Evolutionary conservation across 768 basidiomycete genomes (phyloP).

Genomic region (Amanita exitialis): DNA sequence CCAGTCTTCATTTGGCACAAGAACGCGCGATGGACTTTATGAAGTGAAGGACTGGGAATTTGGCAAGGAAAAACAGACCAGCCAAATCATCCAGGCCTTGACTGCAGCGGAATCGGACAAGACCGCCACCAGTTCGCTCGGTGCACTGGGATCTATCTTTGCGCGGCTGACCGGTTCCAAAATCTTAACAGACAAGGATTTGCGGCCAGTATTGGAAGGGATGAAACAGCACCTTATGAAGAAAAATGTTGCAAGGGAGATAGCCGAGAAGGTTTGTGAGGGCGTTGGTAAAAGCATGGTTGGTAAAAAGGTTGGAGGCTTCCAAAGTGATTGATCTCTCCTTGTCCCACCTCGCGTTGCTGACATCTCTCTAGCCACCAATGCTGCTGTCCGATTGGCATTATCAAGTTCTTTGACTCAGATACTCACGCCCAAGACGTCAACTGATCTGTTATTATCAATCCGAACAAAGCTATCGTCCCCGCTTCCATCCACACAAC

Average conservation of each 20-base stretch:
- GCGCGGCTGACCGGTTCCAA: constrained; percentile 82
- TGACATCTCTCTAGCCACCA: constrained; percentile 49
- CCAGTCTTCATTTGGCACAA: constrained; percentile 63
- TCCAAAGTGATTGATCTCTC: constrained; percentile 50
- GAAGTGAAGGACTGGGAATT: constrained; percentile 80
- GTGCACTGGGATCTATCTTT: constrained; percentile 70
- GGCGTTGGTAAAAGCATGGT: constrained; percentile 84
- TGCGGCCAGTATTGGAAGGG: constrained; percentile 79
- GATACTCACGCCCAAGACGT: constrained; percentile 93
- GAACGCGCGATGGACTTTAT: constrained; percentile 60
- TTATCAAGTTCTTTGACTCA: constrained; percentile 83
- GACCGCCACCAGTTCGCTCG: constrained; percentile 33
- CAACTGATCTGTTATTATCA: constrained; percentile 90
- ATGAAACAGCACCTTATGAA: constrained; percentile 99
- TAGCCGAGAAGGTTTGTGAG: constrained; percentile 90
- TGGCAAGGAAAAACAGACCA: constrained; percentile 25
- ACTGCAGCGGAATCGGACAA: constrained; percentile 31
- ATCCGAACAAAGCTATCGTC: constrained; percentile 83
- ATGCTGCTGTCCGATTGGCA: constrained; percentile 72
- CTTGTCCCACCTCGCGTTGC: constrained; percentile 5
- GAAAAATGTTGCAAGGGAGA: constrained; percentile 97
- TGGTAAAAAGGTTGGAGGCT: constrained; percentile 85
- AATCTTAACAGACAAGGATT: constrained; percentile 68
- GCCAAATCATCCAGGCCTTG: constrained; percentile 36
- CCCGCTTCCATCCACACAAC: constrained; percentile 62